Evolutionary conservation across 1,284 basidiomycete genomes (phyloP).

Genomic region (Lignosus rhinocerotis): DNA sequence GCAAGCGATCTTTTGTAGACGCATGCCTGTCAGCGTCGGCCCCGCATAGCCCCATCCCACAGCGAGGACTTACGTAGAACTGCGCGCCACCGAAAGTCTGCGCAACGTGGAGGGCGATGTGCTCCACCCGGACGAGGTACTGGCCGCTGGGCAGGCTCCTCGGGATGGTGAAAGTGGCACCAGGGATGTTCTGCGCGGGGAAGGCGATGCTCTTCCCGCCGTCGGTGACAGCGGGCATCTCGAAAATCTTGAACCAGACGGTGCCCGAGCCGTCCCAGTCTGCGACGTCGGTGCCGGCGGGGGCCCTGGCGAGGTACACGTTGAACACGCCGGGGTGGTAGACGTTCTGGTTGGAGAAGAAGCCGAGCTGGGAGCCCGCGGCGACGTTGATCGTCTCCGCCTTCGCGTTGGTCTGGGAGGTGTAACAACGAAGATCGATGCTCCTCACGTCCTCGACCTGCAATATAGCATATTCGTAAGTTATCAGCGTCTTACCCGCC

Average conservation of each 20-base stretch:
- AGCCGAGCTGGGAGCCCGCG: constrained; percentile 33
- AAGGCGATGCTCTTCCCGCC: constrained; percentile 40
- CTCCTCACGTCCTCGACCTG: constrained; percentile 47
- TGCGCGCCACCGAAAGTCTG: constrained; percentile 33
- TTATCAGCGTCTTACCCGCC: not conserved
- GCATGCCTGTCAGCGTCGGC: not conserved
- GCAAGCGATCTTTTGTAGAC: constrained; percentile 24
- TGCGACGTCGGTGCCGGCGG: constrained; percentile 40
- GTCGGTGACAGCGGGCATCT: constrained; percentile 38
- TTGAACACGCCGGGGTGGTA: constrained; percentile 19
- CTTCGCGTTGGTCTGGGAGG: constrained; percentile 38
- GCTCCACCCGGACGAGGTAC: constrained; percentile 48
- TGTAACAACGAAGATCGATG: constrained; percentile 48
- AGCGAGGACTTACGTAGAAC: constrained; percentile 28
- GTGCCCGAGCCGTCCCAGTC: constrained; percentile 38
- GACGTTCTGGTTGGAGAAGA: constrained; percentile 26
- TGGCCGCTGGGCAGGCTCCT: constrained; percentile 44
- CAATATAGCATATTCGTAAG: not conserved
- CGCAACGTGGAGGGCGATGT: constrained; percentile 57
- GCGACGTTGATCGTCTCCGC: constrained; percentile 39
- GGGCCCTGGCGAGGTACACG: constrained; percentile 41
- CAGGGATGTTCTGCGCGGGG: constrained; percentile 34
- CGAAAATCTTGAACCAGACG: constrained; percentile 53
- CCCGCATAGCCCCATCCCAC: constrained; percentile 10
- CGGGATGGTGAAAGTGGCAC: constrained; percentile 45